phyloP scores from a whole-genome alignment of 495 filamentous ascomycete genomes.

The Platismatia glauca region DNA sequence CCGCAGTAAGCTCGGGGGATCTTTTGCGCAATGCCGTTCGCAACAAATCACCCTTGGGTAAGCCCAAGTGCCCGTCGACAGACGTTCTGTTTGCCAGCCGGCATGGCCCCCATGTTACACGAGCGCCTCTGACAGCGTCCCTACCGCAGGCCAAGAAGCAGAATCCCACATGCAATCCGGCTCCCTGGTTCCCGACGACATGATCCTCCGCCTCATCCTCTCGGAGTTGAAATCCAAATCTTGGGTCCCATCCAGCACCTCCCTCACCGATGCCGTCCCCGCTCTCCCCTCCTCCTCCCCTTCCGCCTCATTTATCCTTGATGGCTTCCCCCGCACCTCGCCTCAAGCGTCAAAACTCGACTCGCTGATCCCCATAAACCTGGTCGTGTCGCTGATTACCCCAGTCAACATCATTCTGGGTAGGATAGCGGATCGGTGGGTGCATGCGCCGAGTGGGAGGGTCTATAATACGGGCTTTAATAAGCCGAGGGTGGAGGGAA shows the following conservation, averaged over 20 bases:
- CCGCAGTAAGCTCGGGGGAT: slow-evolving; percentile 89
- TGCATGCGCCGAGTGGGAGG: slow-evolving; percentile 83
- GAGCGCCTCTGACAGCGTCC: slow-evolving; percentile 9
- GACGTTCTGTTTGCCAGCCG: background rate
- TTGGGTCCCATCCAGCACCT: slow-evolving; percentile 55
- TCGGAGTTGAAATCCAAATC: slow-evolving; percentile 80
- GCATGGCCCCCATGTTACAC: background rate
- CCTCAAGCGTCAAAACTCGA: slow-evolving; percentile 70
- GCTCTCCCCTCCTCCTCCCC: slow-evolving; percentile 54
- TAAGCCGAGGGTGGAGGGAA: slow-evolving; percentile 65
- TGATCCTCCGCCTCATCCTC: slow-evolving; percentile 88
- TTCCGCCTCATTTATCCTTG: slow-evolving; percentile 82
- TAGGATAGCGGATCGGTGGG: slow-evolving; percentile 83
- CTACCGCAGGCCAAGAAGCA: slow-evolving; percentile 65
- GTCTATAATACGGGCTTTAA: slow-evolving; percentile 95
- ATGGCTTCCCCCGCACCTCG: slow-evolving; percentile 89
- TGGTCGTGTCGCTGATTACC: slow-evolving; percentile 56
- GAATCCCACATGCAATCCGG: slow-evolving; percentile 82
- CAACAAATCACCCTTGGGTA: slow-evolving; percentile 76
- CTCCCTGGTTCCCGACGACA: slow-evolving; percentile 82
- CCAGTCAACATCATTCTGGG: slow-evolving; percentile 68
- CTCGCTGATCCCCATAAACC: slow-evolving; percentile 76
- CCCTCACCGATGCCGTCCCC: slow-evolving; percentile 27
- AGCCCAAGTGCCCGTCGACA: slow-evolving; percentile 14
- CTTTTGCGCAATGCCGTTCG: slow-evolving; percentile 87